A percentile compares a stretch with the other conserved stretches of the same genome.
Evolutionary conservation across 345 rosid genomes (phyloP).

Genomic region (Arabidopsis arenosa): DNA sequence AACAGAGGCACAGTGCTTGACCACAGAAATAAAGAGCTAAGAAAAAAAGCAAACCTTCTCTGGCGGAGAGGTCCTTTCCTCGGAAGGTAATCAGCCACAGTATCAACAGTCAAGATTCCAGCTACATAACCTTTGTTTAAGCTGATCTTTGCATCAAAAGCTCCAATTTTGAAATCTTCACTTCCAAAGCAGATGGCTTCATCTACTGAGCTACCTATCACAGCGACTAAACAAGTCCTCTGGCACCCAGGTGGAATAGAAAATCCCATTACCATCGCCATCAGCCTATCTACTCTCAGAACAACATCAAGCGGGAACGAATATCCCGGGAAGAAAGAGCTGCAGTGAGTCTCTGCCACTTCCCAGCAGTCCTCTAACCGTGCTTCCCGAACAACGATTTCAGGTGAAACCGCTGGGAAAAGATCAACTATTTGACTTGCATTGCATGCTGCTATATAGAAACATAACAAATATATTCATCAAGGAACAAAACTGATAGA

Average conservation of each 20-base stretch:
- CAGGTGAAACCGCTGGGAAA: conserved; percentile 72
- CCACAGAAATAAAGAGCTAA: neutral
- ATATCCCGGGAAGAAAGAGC: conserved; percentile 84
- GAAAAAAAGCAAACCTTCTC: conserved; percentile 59
- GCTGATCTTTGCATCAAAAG: conserved; percentile 67
- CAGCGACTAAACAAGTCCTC: conserved; percentile 85
- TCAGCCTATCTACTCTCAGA: conserved; percentile 75
- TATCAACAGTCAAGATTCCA: conserved; percentile 91
- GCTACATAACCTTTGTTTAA: conserved; percentile 75
- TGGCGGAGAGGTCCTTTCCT: conserved; percentile 78
- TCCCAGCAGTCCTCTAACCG: conserved; percentile 95
- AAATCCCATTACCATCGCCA: conserved; percentile 79
- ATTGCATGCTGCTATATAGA: conserved; percentile 61
- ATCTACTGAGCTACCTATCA: conserved; percentile 62
- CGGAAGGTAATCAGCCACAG: conserved; percentile 87
- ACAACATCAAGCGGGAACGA: conserved; percentile 85
- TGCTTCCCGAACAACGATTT: conserved; percentile 91
- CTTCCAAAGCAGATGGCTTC: conserved; percentile 62
- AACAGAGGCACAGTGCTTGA: conserved; percentile 3
- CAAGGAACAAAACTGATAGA: conserved; percentile 3
- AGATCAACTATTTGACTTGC: conserved; percentile 85
- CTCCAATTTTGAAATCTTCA: conserved; percentile 75
- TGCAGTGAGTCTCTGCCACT: conserved; percentile 97
- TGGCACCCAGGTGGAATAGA: conserved; percentile 71
- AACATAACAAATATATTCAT: conserved; percentile 11